Conservation (phyloP, 768 basidiomycete species). For the Paxillus ammoniavirescens region DNA sequence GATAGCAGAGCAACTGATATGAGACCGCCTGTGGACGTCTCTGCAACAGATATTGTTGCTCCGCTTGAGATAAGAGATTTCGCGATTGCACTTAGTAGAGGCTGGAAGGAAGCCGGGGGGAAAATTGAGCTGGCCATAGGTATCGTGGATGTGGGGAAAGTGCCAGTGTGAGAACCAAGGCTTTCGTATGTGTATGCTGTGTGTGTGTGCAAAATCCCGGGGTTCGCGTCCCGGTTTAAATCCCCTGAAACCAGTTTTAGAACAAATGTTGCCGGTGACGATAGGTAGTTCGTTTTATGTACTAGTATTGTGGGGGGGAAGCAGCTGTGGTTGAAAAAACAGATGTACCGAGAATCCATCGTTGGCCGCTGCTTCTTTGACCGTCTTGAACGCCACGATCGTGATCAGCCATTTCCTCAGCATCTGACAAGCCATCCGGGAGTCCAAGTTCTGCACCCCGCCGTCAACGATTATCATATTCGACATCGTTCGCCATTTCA, state of each 20-base stretch:
- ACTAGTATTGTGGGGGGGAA: background rate
- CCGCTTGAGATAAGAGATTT: constrained; percentile 9
- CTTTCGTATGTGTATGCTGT: background rate
- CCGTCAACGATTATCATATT: constrained; percentile 12
- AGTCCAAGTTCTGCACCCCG: constrained; percentile 18
- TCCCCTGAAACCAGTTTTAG: too few relatives aligned
- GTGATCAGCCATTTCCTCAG: constrained; percentile 10
- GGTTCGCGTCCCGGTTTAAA: too few relatives aligned
- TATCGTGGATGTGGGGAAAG: background rate
- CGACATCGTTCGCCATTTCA: constrained; percentile 24
- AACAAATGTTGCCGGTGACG: too few relatives aligned
- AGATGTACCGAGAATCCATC: background rate
- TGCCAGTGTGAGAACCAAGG: background rate
- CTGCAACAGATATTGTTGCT: constrained; percentile 17
- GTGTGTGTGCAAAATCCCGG: too few relatives aligned
- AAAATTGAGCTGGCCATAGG: background rate
- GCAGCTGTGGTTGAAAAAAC: background rate
- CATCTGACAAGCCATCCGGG: constrained; percentile 15
- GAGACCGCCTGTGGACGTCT: constrained; percentile 21
- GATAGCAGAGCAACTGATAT: constrained; percentile 19
- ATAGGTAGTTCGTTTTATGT: too few relatives aligned
- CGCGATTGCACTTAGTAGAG: constrained; percentile 16
- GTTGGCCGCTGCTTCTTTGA: constrained; percentile 10
- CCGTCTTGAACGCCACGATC: constrained; percentile 5
- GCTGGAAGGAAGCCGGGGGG: constrained; percentile 3